phyloP scores from a whole-genome alignment of 2,329 filamentous ascomycete species.

The Harringtonia lauricola region DNA sequence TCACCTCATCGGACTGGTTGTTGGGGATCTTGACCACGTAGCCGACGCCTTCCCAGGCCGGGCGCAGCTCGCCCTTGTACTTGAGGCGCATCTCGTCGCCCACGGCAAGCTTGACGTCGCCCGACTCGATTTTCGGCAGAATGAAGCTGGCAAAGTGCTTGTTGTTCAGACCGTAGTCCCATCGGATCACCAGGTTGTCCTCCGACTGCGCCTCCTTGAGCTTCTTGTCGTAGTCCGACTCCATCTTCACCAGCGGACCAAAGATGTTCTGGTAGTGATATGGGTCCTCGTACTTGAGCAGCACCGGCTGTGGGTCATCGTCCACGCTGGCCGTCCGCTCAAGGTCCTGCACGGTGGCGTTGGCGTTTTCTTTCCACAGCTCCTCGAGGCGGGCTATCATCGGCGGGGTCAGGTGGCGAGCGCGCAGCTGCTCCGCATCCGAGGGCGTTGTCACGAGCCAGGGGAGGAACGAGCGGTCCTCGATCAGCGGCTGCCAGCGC shows the following conservation, averaged over 20 bases:
- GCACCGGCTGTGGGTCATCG: constrained; percentile 86
- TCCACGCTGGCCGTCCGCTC: constrained; percentile 88
- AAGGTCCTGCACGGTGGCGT: constrained; percentile 78
- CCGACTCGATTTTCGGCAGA: constrained; percentile 91
- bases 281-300: constrained; percentile 90
- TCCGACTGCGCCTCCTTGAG: constrained; percentile 97
- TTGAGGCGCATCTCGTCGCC: constrained; percentile 97
- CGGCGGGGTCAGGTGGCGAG: constrained; percentile 82
- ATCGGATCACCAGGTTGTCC: constrained; percentile 85
- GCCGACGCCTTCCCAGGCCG: constrained; percentile 92
- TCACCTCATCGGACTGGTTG: constrained; percentile 97
- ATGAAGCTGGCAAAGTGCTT: constrained; percentile 95
- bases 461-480: constrained; percentile 85
- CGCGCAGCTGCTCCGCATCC: constrained; percentile 91
- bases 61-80: constrained; percentile 87
- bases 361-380: constrained; percentile 94
- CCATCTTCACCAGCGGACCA: constrained; percentile 94
- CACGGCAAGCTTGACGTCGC: constrained; percentile 94
- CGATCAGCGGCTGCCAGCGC: constrained; percentile 93
- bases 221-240: constrained; percentile 98
- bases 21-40: constrained; percentile 99
- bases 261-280: constrained; percentile 99
- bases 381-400: constrained; percentile 95
- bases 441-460: constrained; percentile 88
- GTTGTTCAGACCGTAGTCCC: constrained; percentile 93